Base-by-base conservation (phyloP, 2,329 filamentous ascomycete genomes). In the Apiospora arundinis region DNA sequence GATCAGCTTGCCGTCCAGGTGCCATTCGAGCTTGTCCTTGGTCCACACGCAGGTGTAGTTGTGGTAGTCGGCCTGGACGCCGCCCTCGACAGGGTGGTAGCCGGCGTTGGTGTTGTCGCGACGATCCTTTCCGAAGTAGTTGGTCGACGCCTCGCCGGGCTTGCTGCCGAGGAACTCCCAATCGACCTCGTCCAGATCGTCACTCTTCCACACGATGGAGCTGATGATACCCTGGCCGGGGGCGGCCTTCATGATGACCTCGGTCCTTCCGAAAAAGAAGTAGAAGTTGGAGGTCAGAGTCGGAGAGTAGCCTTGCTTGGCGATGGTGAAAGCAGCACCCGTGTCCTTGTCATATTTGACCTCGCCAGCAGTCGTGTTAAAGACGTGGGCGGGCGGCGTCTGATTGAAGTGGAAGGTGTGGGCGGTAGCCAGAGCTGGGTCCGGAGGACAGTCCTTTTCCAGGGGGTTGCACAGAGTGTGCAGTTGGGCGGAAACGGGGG, bases 181-280 rank as follows among this genome's bases (percentile, higher is more conserved):
- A 79, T 97, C 95, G 52, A 97, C 91, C 82, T 97, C 94, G 80
- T 97, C 95, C 18, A 95, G 87, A 76, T 95, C 92, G 76, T 96
- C 92, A 68, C 92, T 95, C 75, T 96, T 87, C 81, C 95, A 87
- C 79, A 97, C 95, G 78, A 97, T 91, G 73, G 93, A 91, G 77
- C 91, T 94, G 76, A 97, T 89, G 74, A 97, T 91, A 69, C 95
- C 95, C 9, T 83, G 84, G 23, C 95, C 95, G 0, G 85, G 83
- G 0, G 95, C 91, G 4, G 93, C 92, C 83, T 94, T 93, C 85
- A 97, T 89, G 75, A 89, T 86, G 71, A 95, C 87, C 81, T 96
- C 93, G 70, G 94, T 91, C 72, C 91, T 90, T 70, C 94, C 94
- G 75, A 92, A 95, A 85, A 97, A 95, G 82, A 97, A 92, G 84